These are phyloP conservation scores for Protomyces inundatus DNA, from an alignment of 1,139 yeast species.

Conservation along the genomic window DNA sequence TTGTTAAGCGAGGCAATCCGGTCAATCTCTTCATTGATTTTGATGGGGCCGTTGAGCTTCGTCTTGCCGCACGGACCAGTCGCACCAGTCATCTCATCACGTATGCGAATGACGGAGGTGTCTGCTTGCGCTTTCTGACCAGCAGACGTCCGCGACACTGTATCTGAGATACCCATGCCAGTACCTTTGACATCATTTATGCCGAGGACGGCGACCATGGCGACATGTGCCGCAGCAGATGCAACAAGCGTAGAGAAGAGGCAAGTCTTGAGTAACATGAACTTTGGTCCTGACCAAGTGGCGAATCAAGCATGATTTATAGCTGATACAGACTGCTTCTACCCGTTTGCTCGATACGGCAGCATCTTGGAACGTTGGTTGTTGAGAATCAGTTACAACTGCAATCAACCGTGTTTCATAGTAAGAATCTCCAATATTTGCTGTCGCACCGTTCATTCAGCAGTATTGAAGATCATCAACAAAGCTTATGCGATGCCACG, in stretches of 20 bases:
- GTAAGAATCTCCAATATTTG: too few species aligned
- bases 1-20: slow-evolving; percentile 5
- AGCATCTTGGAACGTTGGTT: too few species aligned
- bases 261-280: slow-evolving; percentile 2
- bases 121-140: slow-evolving; percentile 17
- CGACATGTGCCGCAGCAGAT: slow-evolving; percentile 11
- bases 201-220: slow-evolving; percentile 4
- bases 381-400: too few species aligned
- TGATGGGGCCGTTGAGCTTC: slow-evolving; percentile 6
- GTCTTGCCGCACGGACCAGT: slow-evolving; percentile 22
- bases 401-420: too few species aligned
- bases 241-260: slow-evolving; percentile 1
- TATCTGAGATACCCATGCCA: slow-evolving; percentile 9
- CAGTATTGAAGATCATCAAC: too few species aligned
- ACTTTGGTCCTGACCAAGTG: background rate
- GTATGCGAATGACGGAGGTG: slow-evolving; percentile 20
- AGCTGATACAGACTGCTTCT: too few species aligned
- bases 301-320: too few species aligned
- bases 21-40: slow-evolving; percentile 16
- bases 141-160: slow-evolving; percentile 12
- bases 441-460: too few species aligned
- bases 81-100: slow-evolving; percentile 11
- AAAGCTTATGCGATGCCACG: slow-evolving; percentile 9
- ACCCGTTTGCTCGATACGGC: too few species aligned
- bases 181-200: background rate